Evolutionary conservation across 2,329 filamentous ascomycete genomes (phyloP).

Genomic region (Geosmithia morbida): DNA sequence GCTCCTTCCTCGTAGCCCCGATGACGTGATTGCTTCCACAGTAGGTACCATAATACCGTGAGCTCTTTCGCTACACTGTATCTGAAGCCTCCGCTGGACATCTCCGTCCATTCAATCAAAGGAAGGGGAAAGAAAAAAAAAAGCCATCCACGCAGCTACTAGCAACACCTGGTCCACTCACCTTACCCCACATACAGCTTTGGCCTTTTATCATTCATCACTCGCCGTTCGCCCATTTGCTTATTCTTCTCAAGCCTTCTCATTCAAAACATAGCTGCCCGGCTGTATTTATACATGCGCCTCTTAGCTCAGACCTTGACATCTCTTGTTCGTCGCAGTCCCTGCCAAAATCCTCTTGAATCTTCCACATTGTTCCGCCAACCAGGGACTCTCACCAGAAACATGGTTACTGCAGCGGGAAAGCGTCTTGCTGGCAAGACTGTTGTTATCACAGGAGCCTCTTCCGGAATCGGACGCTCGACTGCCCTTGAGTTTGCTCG

Average conservation of each 20-base stretch:
- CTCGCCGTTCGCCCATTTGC: background rate
- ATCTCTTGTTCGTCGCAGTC: constrained; percentile 1
- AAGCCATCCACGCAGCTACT: background rate
- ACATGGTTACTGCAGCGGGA: constrained; percentile 47
- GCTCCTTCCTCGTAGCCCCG: background rate
- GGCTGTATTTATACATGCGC: background rate
- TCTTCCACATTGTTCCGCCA: constrained; percentile 1
- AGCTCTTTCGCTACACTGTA: background rate
- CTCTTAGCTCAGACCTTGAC: constrained; percentile 1
- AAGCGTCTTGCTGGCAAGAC: constrained; percentile 91
- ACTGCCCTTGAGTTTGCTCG: constrained; percentile 88
- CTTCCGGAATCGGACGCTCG: constrained; percentile 75
- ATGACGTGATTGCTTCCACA: background rate
- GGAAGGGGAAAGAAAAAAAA: background rate
- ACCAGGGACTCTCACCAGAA: constrained; percentile 9
- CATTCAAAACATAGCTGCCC: background rate
- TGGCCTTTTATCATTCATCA: background rate
- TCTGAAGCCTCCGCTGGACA: background rate
- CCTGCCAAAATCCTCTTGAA: background rate
- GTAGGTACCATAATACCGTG: background rate
- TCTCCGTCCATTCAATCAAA: background rate
- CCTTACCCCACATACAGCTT: background rate
- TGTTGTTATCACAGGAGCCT: constrained; percentile 80
- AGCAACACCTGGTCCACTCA: background rate
- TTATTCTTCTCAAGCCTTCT: background rate